Percentiles rank a stretch among this genome's conserved stretches.
Conservation (phyloP, 805 yeast genomes). For the Lachancea sp. region DNA sequence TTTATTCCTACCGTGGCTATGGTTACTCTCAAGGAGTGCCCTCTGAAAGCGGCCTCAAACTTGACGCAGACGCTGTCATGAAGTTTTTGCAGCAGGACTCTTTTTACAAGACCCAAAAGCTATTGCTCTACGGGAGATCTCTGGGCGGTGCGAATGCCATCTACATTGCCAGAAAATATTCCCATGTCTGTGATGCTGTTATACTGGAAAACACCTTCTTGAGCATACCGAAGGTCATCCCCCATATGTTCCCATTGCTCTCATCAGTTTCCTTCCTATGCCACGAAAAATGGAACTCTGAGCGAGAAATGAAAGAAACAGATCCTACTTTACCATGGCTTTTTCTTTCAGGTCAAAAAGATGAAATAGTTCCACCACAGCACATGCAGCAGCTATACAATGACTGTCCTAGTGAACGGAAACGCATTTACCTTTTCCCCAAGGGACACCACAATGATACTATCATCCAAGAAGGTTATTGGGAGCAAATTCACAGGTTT, state of each 20-base stretch:
- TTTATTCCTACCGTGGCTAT: slow-evolving; percentile 87
- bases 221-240: slow-evolving; percentile 61
- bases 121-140: slow-evolving; percentile 80
- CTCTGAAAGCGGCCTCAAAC: slow-evolving; percentile 69
- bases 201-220: slow-evolving; percentile 84
- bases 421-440: slow-evolving; percentile 48
- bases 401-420: slow-evolving; percentile 44
- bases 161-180: slow-evolving; percentile 61
- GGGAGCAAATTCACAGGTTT: slow-evolving; percentile 61
- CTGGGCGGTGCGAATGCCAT: slow-evolving; percentile 94
- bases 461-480: slow-evolving; percentile 64
- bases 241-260: slow-evolving; percentile 68
- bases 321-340: slow-evolving; percentile 56
- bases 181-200: slow-evolving; percentile 49
- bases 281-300: slow-evolving; percentile 80
- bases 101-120: slow-evolving; percentile 40
- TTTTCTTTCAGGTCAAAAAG: slow-evolving; percentile 65
- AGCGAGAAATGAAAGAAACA: slow-evolving; percentile 45
- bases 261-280: slow-evolving; percentile 52
- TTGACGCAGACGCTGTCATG: slow-evolving; percentile 72
- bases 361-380: slow-evolving; percentile 86
- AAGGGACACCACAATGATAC: slow-evolving; percentile 81
- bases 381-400: slow-evolving; percentile 65
- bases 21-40: slow-evolving; percentile 76
- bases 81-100: slow-evolving; percentile 48